Evolutionary conservation across 177 flowering plant species (phyloP).

Genomic region (Vitis hybrid): DNA sequence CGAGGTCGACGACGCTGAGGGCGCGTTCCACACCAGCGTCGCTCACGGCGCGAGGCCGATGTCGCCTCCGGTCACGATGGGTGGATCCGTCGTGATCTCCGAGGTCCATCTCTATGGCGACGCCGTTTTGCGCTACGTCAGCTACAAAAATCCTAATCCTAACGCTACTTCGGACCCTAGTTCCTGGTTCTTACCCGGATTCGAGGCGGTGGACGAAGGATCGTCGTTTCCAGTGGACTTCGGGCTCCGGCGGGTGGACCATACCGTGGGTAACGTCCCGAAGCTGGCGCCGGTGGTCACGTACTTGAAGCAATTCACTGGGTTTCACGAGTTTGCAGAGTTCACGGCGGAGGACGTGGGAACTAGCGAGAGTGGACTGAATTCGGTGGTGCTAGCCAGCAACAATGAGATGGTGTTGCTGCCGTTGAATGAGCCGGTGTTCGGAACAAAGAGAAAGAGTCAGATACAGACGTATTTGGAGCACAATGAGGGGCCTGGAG

Average conservation of each 20-base stretch:
- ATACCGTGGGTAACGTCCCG: conserved; percentile 80
- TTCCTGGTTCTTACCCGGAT: conserved; percentile 54
- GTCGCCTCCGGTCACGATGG: conserved; percentile 34
- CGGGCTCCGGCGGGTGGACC: conserved; percentile 74
- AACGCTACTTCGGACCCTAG: not conserved
- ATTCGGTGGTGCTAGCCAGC: conserved; percentile 71
- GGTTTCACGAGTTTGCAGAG: conserved; percentile 90
- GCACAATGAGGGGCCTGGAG: conserved; percentile 83
- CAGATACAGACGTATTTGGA: conserved; percentile 89
- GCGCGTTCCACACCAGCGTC: conserved; percentile 53
- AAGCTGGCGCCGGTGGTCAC: conserved; percentile 51
- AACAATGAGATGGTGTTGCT: conserved; percentile 73
- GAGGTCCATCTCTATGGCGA: conserved; percentile 79
- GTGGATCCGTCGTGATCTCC: conserved; percentile 27
- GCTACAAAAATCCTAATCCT: conserved; percentile 23
- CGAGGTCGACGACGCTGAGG: conserved; percentile 59
- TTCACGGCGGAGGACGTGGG: conserved; percentile 88
- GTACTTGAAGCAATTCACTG: conserved; percentile 63
- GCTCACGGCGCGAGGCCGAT: conserved; percentile 59
- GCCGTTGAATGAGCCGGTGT: conserved; percentile 83
- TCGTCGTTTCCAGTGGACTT: conserved; percentile 46
- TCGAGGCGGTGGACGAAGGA: conserved; percentile 34
- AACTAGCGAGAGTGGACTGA: conserved; percentile 80
- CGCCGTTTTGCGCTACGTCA: conserved; percentile 64
- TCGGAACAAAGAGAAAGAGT: conserved; percentile 82